Percentiles rank a stretch among this genome's conserved stretches.
phyloP scores from a whole-genome alignment of 495 filamentous ascomycete genomes.

The Aspergillus sparsus region DNA sequence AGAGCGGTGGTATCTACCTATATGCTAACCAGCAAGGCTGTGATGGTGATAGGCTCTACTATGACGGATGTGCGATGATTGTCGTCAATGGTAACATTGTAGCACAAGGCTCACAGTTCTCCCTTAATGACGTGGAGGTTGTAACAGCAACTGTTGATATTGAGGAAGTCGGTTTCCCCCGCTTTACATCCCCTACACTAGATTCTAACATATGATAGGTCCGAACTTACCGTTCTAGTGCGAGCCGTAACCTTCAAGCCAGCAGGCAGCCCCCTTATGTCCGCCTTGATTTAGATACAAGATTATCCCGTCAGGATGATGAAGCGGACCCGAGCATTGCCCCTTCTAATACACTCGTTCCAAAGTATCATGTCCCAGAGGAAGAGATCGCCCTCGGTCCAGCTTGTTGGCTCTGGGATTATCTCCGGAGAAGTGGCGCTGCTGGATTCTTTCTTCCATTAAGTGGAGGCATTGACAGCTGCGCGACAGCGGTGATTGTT shows the following conservation, averaged over 20 bases:
- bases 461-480: slow-evolving; percentile 70
- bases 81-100: slow-evolving; percentile 72
- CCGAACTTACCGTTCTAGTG: slow-evolving; percentile 37
- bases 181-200: not conserved
- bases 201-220: slow-evolving; percentile 26
- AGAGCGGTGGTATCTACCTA: slow-evolving; percentile 74
- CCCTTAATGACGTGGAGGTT: slow-evolving; percentile 80
- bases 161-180: slow-evolving; percentile 62
- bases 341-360: slow-evolving; percentile 44
- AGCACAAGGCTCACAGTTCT: slow-evolving; percentile 73
- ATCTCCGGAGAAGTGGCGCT: slow-evolving; percentile 64
- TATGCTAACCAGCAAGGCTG: slow-evolving; percentile 76
- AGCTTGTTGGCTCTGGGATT: slow-evolving; percentile 85
- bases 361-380: slow-evolving; percentile 62
- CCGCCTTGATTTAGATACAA: slow-evolving; percentile 40
- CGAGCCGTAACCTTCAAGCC: slow-evolving; percentile 46
- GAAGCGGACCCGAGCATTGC: slow-evolving; percentile 43
- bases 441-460: slow-evolving; percentile 63
- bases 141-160: slow-evolving; percentile 79
- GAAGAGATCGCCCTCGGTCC: slow-evolving; percentile 74
- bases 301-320: slow-evolving; percentile 36
- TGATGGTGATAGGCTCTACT: slow-evolving; percentile 68
- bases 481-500: slow-evolving; percentile 65
- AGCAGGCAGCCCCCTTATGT: slow-evolving; percentile 37
- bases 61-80: slow-evolving; percentile 78